Evolutionary conservation across 1,284 basidiomycete species (phyloP).

Genomic region (Microstroma glucosiphilum): DNA sequence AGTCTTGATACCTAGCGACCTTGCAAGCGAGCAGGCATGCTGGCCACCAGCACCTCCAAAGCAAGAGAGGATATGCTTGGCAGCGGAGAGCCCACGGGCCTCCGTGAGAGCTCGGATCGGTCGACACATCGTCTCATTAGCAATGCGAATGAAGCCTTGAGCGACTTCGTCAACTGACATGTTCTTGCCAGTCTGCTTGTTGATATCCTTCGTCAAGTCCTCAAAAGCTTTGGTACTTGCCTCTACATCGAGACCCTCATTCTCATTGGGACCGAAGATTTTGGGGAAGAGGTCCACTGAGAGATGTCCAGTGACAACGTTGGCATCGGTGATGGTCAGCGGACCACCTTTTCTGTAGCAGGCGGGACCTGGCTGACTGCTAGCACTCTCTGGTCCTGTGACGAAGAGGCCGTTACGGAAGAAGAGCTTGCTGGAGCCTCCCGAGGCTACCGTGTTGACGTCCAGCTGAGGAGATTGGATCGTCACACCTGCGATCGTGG

Average conservation of each 20-base stretch:
- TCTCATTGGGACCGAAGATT: constrained; percentile 79
- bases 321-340: constrained; percentile 48
- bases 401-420: constrained; percentile 48
- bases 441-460: constrained; percentile 48
- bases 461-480: constrained; percentile 73
- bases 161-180: constrained; percentile 77
- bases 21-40: constrained; percentile 81
- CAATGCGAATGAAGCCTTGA: constrained; percentile 59
- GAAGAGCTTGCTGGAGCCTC: constrained; percentile 44
- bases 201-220: constrained; percentile 64
- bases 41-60: constrained; percentile 90
- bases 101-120: constrained; percentile 88
- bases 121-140: constrained; percentile 66
- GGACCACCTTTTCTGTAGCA: constrained; percentile 50
- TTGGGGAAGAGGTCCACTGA: constrained; percentile 62
- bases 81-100: constrained; percentile 75
- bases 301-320: constrained; percentile 44
- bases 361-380: constrained; percentile 46
- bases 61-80: constrained; percentile 78
- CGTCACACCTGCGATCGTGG: constrained; percentile 80
- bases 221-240: constrained; percentile 61
- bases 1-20: constrained; percentile 70
- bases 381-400: constrained; percentile 46
- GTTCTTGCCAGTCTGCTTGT: constrained; percentile 59
- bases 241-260: constrained; percentile 68